Percentiles rank a stretch among this genome's conserved stretches.
Conservation (phyloP, 2,329 filamentous ascomycete genomes). For the Fusarium fujikuroi region DNA sequence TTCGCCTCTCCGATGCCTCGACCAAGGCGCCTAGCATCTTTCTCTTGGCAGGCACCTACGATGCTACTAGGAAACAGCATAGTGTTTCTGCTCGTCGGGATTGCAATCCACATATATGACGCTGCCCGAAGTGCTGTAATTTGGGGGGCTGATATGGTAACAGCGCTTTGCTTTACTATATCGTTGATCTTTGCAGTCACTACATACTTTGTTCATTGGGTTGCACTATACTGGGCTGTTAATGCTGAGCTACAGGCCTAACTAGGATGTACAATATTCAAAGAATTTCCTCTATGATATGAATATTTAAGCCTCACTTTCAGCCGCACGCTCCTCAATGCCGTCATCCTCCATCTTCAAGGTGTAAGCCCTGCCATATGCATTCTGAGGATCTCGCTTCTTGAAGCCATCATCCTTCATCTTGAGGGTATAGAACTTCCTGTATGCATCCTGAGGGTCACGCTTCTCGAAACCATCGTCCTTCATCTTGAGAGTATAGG, state of each 20-base stretch:
- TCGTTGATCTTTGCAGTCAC: background rate
- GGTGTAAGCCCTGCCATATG: background rate
- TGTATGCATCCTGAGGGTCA: background rate
- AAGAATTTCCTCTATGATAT: background rate
- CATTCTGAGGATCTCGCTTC: background rate
- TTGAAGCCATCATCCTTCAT: background rate
- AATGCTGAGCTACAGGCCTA: background rate
- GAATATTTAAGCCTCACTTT: background rate
- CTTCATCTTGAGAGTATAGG: background rate
- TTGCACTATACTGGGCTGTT: background rate
- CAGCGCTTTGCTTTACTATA: background rate
- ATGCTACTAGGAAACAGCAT: background rate
- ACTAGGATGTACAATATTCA: background rate
- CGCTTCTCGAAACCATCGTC: background rate
- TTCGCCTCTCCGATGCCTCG: background rate
- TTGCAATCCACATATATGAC: background rate
- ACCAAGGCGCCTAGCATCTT: background rate
- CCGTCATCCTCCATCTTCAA: slow-evolving; percentile 4
- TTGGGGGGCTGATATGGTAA: background rate
- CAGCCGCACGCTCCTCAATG: background rate
- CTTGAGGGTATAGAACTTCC: background rate
- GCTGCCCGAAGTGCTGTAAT: background rate
- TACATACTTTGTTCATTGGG: background rate
- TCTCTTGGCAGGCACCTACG: background rate
- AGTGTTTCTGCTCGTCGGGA: background rate